phyloP scores from a whole-genome alignment of 2,329 filamentous ascomycete species.

The Diaporthe ampelina region DNA sequence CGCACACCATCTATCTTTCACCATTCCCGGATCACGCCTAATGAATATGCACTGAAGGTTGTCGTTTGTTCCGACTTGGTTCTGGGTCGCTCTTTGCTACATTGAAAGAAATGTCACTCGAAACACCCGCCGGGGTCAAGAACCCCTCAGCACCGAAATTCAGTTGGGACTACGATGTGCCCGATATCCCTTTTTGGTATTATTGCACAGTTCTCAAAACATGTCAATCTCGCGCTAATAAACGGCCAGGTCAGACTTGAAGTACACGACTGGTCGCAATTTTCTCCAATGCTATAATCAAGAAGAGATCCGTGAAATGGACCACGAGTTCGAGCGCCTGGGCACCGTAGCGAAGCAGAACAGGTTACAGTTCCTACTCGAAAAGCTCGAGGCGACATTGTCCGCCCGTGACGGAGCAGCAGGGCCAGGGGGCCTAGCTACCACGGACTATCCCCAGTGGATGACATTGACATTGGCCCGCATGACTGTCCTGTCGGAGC shows the following conservation, averaged over 20 bases:
- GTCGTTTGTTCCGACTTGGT: not conserved
- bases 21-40: too few species aligned
- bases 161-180: constrained; percentile 25
- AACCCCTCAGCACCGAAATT: constrained; percentile 21
- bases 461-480: constrained; percentile 13
- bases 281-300: constrained; percentile 9
- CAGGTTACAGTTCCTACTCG: constrained; percentile 10
- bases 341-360: not conserved
- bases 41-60: not conserved
- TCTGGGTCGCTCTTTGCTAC: not conserved
- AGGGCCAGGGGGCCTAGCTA: not conserved
- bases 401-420: not conserved
- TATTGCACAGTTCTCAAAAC: not conserved
- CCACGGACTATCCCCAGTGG: constrained; percentile 12
- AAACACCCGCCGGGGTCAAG: constrained; percentile 22
- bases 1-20: not conserved
- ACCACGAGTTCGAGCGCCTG: not conserved
- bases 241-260: not conserved
- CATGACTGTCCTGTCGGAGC: constrained; percentile 13
- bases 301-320: not conserved
- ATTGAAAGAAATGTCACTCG: not conserved
- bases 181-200: constrained; percentile 24
- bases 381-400: not conserved
- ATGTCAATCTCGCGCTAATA: not conserved
- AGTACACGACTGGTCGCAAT: constrained; percentile 11